These are phyloP conservation scores for Auricularia sp. DNA, from an alignment of 768 basidiomycete genomes.

Conservation along the genomic window DNA sequence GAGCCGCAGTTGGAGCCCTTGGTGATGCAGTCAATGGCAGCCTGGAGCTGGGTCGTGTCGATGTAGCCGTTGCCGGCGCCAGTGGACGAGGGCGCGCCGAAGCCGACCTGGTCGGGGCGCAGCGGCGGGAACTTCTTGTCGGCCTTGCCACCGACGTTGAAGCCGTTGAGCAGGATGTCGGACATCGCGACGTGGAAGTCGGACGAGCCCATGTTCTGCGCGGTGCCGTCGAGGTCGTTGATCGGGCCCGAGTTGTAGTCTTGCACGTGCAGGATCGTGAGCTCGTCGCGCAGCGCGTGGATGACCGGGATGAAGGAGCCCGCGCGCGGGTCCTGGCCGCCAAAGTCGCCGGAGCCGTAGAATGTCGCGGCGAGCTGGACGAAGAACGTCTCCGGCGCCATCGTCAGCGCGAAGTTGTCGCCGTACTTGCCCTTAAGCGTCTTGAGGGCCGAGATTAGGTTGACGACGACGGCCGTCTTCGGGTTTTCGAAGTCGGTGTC, in stretches of 20 bases:
- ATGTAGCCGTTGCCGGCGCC: slow-evolving; percentile 1
- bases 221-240: not conserved
- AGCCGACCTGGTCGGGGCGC: not conserved
- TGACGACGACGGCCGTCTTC: not conserved
- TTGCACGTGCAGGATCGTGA: not conserved
- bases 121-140: slow-evolving; percentile 1
- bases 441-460: not conserved
- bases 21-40: not conserved
- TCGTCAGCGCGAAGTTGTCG: not conserved
- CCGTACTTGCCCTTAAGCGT: not conserved
- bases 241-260: slow-evolving; percentile 2
- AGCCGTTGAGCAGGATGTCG: not conserved
- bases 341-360: not conserved
- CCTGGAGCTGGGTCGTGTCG: not conserved
- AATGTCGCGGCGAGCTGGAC: not conserved
- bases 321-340: not conserved
- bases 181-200: slow-evolving; percentile 1
- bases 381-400: slow-evolving; percentile 1
- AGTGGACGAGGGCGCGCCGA: not conserved
- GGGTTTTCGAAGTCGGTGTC: not conserved
- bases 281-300: not conserved
- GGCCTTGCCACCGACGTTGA: not conserved
- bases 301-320: not conserved
- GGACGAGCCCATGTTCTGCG: slow-evolving; percentile 1
- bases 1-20: not conserved